Evolutionary conservation across 2,329 filamentous ascomycete genomes (phyloP).

Genomic region (Fusarium duplospermum): DNA sequence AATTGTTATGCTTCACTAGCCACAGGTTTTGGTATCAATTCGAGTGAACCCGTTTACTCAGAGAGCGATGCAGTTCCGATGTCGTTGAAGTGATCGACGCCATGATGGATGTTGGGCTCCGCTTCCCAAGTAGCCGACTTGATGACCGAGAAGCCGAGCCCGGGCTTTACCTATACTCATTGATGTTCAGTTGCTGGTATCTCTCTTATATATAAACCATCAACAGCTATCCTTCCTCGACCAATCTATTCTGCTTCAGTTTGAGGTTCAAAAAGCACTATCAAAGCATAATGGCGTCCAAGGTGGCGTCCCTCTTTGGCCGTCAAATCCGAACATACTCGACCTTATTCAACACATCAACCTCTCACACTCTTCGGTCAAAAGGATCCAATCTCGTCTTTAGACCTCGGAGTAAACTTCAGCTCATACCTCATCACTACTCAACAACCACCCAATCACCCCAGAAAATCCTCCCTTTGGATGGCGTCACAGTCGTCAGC

Average conservation of each 20-base stretch:
- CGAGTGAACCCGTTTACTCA: neutral
- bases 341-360: neutral
- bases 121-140: constrained; percentile 1
- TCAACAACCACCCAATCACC: neutral
- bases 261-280: no score
- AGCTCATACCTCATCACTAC: neutral
- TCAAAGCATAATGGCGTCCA: neutral
- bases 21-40: constrained; percentile 10
- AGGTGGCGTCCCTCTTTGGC: neutral
- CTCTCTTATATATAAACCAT: neutral
- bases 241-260: neutral
- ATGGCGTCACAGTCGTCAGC: constrained; percentile 62
- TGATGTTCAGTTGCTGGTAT: neutral
- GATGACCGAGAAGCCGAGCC: neutral
- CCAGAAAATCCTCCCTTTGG: constrained; percentile 28
- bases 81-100: neutral
- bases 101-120: neutral
- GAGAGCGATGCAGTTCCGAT: neutral
- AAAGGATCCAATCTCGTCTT: neutral
- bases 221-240: neutral
- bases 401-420: neutral
- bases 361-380: neutral
- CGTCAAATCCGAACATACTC: neutral
- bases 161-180: neutral
- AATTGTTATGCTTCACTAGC: constrained; percentile 11